Evolutionary conservation across 2,329 filamentous ascomycete genomes (phyloP).

Genomic region (Calonectria pseudoturangicola): DNA sequence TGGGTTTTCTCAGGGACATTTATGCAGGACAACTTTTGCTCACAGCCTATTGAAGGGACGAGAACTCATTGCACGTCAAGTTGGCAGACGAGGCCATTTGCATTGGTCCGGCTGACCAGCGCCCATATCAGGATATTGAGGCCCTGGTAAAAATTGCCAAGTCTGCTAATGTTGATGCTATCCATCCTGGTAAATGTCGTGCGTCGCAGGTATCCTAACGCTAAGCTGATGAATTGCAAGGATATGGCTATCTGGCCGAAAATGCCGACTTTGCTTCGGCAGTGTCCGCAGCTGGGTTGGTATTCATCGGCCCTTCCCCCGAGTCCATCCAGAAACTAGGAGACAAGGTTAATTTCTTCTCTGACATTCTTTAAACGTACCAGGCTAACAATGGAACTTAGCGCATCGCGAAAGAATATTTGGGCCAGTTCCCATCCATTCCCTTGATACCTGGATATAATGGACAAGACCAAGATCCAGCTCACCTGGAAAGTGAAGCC

Average conservation of each 20-base stretch:
- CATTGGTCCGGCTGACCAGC: conserved; percentile 36
- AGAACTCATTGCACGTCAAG: conserved; percentile 34
- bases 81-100: conserved; percentile 44
- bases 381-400: background rate
- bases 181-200: conserved; percentile 40
- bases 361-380: conserved; percentile 36
- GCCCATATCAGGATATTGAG: conserved; percentile 37
- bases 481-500: conserved; percentile 26
- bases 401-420: background rate
- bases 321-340: conserved; percentile 59
- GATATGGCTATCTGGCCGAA: conserved; percentile 47
- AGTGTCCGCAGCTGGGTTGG: conserved; percentile 70
- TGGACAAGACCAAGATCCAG: conserved; percentile 1
- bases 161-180: conserved; percentile 56
- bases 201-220: background rate
- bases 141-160: conserved; percentile 37
- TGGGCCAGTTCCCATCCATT: conserved; percentile 20
- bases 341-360: conserved; percentile 44
- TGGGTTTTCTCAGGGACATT: background rate
- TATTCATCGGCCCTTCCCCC: conserved; percentile 74
- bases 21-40: background rate
- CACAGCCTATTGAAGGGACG: conserved; percentile 31
- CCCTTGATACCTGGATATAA: conserved; percentile 37
- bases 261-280: conserved; percentile 75
- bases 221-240: background rate